Conservation (phyloP, 1,139 yeast species). For the Candida tropicalis region DNA sequence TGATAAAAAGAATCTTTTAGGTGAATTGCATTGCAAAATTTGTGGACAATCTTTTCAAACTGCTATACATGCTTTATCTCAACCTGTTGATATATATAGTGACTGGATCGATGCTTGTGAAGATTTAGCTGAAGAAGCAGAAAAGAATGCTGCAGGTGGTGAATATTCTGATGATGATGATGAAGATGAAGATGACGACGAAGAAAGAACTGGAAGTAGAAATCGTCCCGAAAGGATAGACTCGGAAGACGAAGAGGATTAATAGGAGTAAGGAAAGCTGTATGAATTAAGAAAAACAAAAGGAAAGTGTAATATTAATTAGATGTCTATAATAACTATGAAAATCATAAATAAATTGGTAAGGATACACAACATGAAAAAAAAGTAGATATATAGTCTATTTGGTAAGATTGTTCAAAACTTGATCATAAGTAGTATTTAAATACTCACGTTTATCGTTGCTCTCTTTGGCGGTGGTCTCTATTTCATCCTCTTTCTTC, state of each 20-base stretch:
- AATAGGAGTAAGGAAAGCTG: constrained; percentile 9
- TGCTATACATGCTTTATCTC: constrained; percentile 77
- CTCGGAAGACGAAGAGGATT: constrained; percentile 34
- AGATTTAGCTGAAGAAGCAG: constrained; percentile 78
- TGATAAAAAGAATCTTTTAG: constrained; percentile 86
- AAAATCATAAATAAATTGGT: neutral
- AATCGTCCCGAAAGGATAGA: constrained; percentile 23
- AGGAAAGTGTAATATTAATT: constrained; percentile 6
- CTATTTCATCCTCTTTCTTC: constrained; percentile 8
- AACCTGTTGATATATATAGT: constrained; percentile 92
- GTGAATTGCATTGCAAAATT: constrained; percentile 84
- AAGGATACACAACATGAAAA: neutral
- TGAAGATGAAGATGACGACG: constrained; percentile 16
- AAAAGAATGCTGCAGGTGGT: constrained; percentile 26
- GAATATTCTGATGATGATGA: constrained; percentile 45
- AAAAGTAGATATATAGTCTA: neutral
- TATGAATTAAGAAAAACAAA: neutral
- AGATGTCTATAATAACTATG: constrained; percentile 4
- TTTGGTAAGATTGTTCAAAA: constrained; percentile 39
- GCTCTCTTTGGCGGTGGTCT: constrained; percentile 6
- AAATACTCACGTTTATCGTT: constrained; percentile 18
- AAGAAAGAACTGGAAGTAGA: constrained; percentile 13
- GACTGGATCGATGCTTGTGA: constrained; percentile 99
- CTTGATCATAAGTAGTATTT: constrained; percentile 54
- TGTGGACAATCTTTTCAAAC: constrained; percentile 96